Evolutionary conservation across 257 asterid genomes (phyloP).

Genomic region (Orobanche coerulescens): DNA sequence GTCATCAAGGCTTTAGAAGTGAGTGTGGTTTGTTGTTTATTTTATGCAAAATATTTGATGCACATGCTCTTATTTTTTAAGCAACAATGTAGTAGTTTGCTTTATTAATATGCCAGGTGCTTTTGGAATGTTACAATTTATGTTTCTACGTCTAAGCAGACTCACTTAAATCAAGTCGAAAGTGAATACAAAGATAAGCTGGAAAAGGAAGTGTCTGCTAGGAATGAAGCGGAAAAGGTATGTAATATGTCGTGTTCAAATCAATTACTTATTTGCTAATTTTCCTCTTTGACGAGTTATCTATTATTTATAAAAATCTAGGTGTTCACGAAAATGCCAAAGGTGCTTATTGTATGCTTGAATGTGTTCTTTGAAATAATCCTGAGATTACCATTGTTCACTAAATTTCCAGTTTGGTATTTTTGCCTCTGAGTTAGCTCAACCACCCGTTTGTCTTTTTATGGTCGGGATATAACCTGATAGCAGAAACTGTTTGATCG

Average conservation of each 20-base stretch:
- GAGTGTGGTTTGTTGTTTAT: conserved; percentile 19
- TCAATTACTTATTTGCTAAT: neutral
- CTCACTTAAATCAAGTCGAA: conserved; percentile 70
- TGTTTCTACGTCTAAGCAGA: conserved; percentile 33
- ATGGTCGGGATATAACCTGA: neutral
- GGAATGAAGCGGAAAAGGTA: conserved; percentile 69
- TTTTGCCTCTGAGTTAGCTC: neutral
- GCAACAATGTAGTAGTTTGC: conserved; percentile 2
- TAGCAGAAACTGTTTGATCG: neutral
- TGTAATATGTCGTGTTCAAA: neutral
- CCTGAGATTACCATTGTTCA: neutral
- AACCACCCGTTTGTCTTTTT: neutral
- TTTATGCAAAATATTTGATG: conserved; percentile 2
- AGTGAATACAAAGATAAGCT: conserved; percentile 68
- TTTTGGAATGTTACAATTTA: conserved; percentile 16
- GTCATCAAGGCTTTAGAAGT: conserved; percentile 95
- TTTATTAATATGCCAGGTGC: neutral
- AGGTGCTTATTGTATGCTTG: neutral
- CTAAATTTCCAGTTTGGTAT: neutral
- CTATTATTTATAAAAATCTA: neutral
- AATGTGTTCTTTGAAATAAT: neutral
- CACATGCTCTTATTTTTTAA: neutral
- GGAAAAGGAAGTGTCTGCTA: conserved; percentile 54
- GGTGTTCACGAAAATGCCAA: neutral
- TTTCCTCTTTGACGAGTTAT: neutral